Conservation (phyloP, 306 rosid species). For the Glycine soja region DNA sequence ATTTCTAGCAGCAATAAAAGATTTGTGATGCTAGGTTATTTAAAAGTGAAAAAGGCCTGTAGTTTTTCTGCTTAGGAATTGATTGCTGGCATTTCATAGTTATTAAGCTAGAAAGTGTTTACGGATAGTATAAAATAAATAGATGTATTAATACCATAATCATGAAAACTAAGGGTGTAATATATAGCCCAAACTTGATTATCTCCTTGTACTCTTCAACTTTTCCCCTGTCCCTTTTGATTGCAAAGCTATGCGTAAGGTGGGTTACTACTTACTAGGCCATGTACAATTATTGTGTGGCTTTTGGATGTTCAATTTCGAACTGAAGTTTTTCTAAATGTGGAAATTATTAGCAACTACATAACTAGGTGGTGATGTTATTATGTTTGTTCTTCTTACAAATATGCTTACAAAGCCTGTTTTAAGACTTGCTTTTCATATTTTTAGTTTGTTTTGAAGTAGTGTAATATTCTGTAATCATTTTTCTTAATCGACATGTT, state of each 20-base stretch:
- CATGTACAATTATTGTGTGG: not conserved
- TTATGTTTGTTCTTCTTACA: constrained; percentile 2
- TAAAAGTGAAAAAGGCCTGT: no score
- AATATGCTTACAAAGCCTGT: not conserved
- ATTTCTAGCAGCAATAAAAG: not conserved
- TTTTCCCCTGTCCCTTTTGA: constrained; percentile 24
- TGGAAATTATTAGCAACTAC: not conserved
- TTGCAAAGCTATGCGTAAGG: not conserved
- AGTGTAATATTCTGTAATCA: not conserved
- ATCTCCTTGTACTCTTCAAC: constrained; percentile 6
- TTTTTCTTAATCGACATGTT: not conserved
- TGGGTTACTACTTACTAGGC: not conserved
- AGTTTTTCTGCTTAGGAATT: no score
- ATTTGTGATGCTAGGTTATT: not conserved
- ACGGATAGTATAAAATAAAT: not conserved
- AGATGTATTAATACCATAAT: constrained; percentile 12
- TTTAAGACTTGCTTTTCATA: not conserved
- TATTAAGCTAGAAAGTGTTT: not conserved
- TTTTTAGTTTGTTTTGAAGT: constrained; percentile 14
- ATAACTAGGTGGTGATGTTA: constrained; percentile 15
- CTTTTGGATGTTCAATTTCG: constrained; percentile 34
- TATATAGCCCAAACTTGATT: constrained; percentile 14
- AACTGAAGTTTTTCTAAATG: constrained; percentile 11
- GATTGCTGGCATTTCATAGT: constrained; percentile 13
- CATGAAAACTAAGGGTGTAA: constrained; percentile 27